Conservation (phyloP, 371 early-diverging fungal species). For the Syncephalastrum racemosum region DNA sequence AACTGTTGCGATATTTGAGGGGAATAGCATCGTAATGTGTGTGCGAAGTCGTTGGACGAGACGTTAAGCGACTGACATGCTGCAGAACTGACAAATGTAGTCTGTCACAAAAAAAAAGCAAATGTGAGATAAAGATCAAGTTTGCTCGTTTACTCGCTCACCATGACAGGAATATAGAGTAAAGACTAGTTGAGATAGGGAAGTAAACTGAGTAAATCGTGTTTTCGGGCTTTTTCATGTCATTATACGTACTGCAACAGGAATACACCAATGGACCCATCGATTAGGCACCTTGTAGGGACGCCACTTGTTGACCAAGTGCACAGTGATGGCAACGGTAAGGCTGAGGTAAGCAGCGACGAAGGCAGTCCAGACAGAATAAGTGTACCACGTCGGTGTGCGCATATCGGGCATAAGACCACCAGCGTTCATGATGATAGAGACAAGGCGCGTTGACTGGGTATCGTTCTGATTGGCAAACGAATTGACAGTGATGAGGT, state of each 20-base stretch:
- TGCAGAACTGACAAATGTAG: slow-evolving; percentile 60
- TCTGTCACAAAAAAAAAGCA: slow-evolving; percentile 21
- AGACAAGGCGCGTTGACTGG: slow-evolving; percentile 25
- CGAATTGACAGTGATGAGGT: slow-evolving; percentile 45
- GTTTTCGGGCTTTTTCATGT: too few relatives aligned
- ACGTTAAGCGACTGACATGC: slow-evolving; percentile 58
- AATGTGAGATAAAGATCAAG: neutral
- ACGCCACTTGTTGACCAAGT: slow-evolving; percentile 35
- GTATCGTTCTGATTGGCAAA: slow-evolving; percentile 15
- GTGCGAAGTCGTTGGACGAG: slow-evolving; percentile 35
- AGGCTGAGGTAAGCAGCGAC: slow-evolving; percentile 27
- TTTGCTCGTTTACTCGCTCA: slow-evolving; percentile 9
- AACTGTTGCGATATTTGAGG: slow-evolving; percentile 47
- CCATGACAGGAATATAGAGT: slow-evolving; percentile 48
- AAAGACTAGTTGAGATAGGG: slow-evolving; percentile 41
- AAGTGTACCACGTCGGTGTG: slow-evolving; percentile 51
- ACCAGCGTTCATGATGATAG: slow-evolving; percentile 40
- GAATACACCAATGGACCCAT: slow-evolving; percentile 63
- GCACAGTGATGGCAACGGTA: slow-evolving; percentile 31
- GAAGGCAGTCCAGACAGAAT: slow-evolving; percentile 49
- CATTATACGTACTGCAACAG: slow-evolving; percentile 47
- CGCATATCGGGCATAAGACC: slow-evolving; percentile 53
- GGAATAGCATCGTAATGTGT: slow-evolving; percentile 52
- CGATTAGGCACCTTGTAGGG: slow-evolving; percentile 47
- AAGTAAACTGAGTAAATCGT: neutral